A percentile compares a stretch with the other conserved stretches of the same genome.
Evolutionary conservation across 805 yeast genomes (phyloP).

Genomic region (Candida namnaoensis): DNA sequence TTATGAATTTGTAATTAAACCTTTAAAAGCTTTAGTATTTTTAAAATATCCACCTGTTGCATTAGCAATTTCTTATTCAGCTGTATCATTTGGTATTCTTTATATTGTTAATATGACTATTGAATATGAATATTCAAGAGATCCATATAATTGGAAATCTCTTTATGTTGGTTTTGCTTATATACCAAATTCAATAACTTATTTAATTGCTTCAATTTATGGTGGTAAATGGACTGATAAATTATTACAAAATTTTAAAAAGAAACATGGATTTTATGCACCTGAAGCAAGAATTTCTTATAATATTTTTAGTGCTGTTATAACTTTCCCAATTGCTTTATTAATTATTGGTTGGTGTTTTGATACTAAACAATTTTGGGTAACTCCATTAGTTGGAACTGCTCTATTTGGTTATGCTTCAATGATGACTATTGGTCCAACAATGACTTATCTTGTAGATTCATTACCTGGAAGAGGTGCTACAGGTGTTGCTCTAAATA

Average conservation of each 20-base stretch:
- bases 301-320: conserved; percentile 60
- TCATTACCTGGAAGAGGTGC: conserved; percentile 84
- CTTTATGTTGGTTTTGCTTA: conserved; percentile 67
- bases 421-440: conserved; percentile 77
- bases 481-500: conserved; percentile 80
- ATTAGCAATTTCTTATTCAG: conserved; percentile 55
- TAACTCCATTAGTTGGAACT: conserved; percentile 72
- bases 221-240: conserved; percentile 79
- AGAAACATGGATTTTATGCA: conserved; percentile 53
- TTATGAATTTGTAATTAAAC: conserved; percentile 45
- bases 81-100: conserved; percentile 61
- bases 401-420: conserved; percentile 76
- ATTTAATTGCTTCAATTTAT: conserved; percentile 63
- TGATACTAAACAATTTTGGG: conserved; percentile 60
- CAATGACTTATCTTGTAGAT: conserved; percentile 75
- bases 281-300: conserved; percentile 79
- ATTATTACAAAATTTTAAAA: conserved; percentile 41
- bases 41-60: conserved; percentile 68
- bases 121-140: conserved; percentile 47
- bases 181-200: conserved; percentile 77
- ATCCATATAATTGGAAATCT: conserved; percentile 64
- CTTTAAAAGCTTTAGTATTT: conserved; percentile 52
- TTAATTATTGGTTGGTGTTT: conserved; percentile 81
- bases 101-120: conserved; percentile 73
- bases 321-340: conserved; percentile 53